Base-by-base conservation (phyloP, 2,329 filamentous ascomycete genomes). In the Pseudogymnoascus sp. region DNA sequence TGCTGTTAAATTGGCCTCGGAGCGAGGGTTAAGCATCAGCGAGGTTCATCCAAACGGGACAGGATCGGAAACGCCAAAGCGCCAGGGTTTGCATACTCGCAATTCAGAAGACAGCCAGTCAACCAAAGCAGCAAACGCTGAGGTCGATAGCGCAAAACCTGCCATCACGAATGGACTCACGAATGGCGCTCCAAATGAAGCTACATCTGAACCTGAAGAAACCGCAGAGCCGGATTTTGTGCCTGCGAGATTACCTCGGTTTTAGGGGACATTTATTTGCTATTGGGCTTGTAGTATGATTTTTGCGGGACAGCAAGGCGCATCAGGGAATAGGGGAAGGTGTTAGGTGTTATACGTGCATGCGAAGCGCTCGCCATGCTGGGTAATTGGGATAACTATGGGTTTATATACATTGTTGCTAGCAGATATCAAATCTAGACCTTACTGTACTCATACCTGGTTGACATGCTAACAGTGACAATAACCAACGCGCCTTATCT, bases 171-270 rank as follows among this genome's bases (percentile, higher is more conserved):
- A 55, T 55, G 48, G 27, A 55, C 29, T 55, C n/a, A 13, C 48
- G 9, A 55, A 55, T 55, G 48, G 48, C 29, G 12, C 5, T 33
- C 10, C 15, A 35, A 55, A 8, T 2, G 29, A 55, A 8, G 10
- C 48, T 21, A 21, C 9, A 1, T 21, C 29, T 13, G 66, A 69
- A 21, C 6, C 60, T 18, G 68, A 70, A 18, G 66, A 72, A 31
- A 64, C 66, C 42, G 64, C 63, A 33, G 65, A 70, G 18, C 66
- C 70, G 18, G 73, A 73, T 1, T 87, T 87, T 66, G 75, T 86
- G 21, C 83, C 84, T 3, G 84, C 84, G 36, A 77, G 83, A 63
- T 71, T 87, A 63, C 84, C 84, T 37, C 77, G 78, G 61, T 83
- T 87, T 73, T 74, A 74, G 65, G 21, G 12, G 9, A 15, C 6